Evolutionary conservation across 768 basidiomycete species (phyloP), one percentile per base, ranked within the genome.

Genomic region (Tulasnella sp.): DNA sequence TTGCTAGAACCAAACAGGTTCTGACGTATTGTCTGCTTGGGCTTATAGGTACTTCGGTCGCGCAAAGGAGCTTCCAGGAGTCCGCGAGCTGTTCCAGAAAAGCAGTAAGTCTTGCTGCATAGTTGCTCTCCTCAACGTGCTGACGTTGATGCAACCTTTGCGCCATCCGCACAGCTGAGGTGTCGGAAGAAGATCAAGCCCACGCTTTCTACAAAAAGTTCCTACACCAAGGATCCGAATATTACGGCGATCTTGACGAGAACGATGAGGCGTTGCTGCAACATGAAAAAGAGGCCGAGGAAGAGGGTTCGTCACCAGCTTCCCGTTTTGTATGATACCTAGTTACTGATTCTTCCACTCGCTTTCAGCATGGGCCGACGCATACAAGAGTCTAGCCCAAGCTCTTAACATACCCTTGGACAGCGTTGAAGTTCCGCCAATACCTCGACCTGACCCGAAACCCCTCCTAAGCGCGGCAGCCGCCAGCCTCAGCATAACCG

Each of bases 201-300:
- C 80, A 89, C 22, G 84, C 85, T 0, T 90, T 85, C 77, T 95
- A 93, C 81, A 91, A 91, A 80, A 93, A 92, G 79, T 98, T 95
- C 78, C 86, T 88, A 81, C 88, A 90, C 76, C 92, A 94, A 77
- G 92, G 90, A 0, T 92, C 92, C 0, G 84, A 86, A 0, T 98
- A 99, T 79, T 98, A 90, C 79, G 95, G 96, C 8, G 94, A 99
- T 77, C 76, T 89, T 16, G 96, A 98, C 77, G 95, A 99, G 79
- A 80, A 81, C 3, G 88, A 86, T 62, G 81, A 87, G 69, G 88
- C 80, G n/a, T 79, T 99, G 36, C 78, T 94, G 17, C 83, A 86
- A 69, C 91, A 84, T 73, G 96, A 98, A 80, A 80, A 80, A 52
- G 83, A 84, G 72, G 86, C 87, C 34, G 93, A 94, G 79, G 85